A percentile compares a stretch with the other conserved stretches of the same genome.
Conservation (phyloP, 306 rosid genomes). For the Gynostemma pentaphyllum region DNA sequence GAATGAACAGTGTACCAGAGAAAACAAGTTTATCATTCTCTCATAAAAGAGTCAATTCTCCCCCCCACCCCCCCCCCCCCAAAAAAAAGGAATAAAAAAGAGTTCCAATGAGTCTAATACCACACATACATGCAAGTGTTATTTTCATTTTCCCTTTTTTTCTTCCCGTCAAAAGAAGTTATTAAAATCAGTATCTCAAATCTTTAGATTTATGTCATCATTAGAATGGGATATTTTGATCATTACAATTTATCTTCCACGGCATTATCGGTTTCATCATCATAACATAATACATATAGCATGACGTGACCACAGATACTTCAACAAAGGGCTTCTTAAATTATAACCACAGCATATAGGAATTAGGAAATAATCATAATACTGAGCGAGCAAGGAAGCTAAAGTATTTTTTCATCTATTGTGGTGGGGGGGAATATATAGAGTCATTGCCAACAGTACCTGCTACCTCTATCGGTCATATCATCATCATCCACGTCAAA, state of each 20-base stretch:
- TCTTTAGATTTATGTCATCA: neutral
- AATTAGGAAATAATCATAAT: neutral
- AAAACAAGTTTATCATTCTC: neutral
- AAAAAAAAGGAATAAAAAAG: no score
- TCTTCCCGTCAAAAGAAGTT: neutral
- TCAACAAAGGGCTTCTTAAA: neutral
- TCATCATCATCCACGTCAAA: conserved; percentile 72
- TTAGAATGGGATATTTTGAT: neutral
- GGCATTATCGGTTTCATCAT: neutral
- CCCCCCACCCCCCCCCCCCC: neutral
- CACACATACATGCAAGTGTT: neutral
- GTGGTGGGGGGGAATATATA: neutral
- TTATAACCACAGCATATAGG: neutral
- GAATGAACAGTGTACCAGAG: neutral
- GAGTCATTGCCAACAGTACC: conserved; percentile 37
- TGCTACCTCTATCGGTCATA: conserved; percentile 60
- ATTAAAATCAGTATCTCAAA: neutral
- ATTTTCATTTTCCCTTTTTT: neutral
- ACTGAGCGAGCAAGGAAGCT: no score
- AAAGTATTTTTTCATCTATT: no score
- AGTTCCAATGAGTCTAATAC: neutral
- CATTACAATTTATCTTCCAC: neutral
- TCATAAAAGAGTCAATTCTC: neutral
- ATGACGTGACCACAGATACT: no score
- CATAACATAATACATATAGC: no score